phyloP scores from a whole-genome alignment of 2,329 filamentous ascomycete genomes.

The Botrytis hyacinthi region DNA sequence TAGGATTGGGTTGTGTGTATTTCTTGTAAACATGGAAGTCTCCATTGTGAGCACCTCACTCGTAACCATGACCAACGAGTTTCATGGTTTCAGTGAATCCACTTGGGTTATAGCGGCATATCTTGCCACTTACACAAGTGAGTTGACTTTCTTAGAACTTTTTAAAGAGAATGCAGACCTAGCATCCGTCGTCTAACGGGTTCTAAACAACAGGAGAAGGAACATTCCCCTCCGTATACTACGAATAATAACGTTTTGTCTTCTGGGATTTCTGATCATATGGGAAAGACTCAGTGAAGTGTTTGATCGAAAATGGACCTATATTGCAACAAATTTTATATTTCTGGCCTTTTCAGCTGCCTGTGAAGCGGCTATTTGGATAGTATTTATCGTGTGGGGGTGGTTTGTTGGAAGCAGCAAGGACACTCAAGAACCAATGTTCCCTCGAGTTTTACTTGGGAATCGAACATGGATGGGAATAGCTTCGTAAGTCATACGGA shows the following conservation, averaged over 20 bases:
- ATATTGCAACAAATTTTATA: not conserved
- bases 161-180: too few relatives aligned
- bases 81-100: too few relatives aligned
- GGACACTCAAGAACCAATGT: too few relatives aligned
- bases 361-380: conserved; percentile 19
- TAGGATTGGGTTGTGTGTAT: not conserved
- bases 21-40: too few relatives aligned
- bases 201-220: not conserved
- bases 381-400: conserved; percentile 40
- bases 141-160: not conserved
- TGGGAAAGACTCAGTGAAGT: not conserved
- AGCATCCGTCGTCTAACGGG: too few relatives aligned
- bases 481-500: too few relatives aligned
- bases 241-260: not conserved
- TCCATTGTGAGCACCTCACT: too few relatives aligned
- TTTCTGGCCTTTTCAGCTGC: not conserved
- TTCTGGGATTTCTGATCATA: not conserved
- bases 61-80: too few relatives aligned
- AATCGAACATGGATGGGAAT: too few relatives aligned
- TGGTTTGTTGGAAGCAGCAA: too few relatives aligned
- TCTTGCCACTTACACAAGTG: conserved; percentile 3
- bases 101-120: conserved; percentile 6
- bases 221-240: not conserved
- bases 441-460: too few relatives aligned
- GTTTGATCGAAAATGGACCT: conserved; percentile 5